These are phyloP conservation scores for Vitis hybrid DNA, from an alignment of 177 flowering plant species.

Conservation along the genomic window DNA sequence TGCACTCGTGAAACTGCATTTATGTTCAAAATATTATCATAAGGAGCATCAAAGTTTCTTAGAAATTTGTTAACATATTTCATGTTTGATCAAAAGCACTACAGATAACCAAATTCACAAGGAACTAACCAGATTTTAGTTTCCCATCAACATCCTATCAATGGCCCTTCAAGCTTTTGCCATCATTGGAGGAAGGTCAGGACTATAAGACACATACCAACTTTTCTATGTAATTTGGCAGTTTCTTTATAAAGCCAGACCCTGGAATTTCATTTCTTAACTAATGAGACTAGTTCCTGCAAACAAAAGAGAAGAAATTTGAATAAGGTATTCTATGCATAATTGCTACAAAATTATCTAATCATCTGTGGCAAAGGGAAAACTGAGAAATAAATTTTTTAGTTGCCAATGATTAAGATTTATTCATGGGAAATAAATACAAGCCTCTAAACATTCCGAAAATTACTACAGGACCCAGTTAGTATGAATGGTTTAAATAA, in stretches of 20 bases:
- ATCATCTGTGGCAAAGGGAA: too few relatives aligned
- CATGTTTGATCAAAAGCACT: neutral
- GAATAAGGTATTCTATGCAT: neutral
- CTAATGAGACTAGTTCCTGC: slow-evolving; percentile 71
- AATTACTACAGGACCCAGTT: too few relatives aligned
- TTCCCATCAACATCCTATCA: slow-evolving; percentile 80
- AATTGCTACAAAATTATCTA: too few relatives aligned
- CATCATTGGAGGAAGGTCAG: slow-evolving; percentile 76
- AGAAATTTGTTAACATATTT: too few relatives aligned
- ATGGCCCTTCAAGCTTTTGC: slow-evolving; percentile 71
- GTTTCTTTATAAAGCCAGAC: slow-evolving; percentile 70
- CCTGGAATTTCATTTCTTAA: slow-evolving; percentile 70
- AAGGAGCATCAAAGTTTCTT: neutral
- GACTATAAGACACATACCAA: slow-evolving; percentile 46
- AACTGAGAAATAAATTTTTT: too few relatives aligned
- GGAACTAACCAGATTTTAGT: slow-evolving; percentile 60
- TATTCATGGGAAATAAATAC: too few relatives aligned
- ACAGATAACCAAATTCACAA: neutral
- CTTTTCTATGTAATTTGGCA: slow-evolving; percentile 59
- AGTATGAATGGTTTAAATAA: too few relatives aligned
- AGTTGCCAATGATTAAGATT: too few relatives aligned
- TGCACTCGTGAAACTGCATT: too few relatives aligned
- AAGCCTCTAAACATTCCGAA: too few relatives aligned
- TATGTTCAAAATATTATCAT: neutral
- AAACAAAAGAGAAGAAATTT: neutral